A percentile compares a stretch with the other conserved stretches of the same genome.
phyloP scores from a whole-genome alignment of 2,329 filamentous ascomycete genomes.

The Knufia petricola region DNA sequence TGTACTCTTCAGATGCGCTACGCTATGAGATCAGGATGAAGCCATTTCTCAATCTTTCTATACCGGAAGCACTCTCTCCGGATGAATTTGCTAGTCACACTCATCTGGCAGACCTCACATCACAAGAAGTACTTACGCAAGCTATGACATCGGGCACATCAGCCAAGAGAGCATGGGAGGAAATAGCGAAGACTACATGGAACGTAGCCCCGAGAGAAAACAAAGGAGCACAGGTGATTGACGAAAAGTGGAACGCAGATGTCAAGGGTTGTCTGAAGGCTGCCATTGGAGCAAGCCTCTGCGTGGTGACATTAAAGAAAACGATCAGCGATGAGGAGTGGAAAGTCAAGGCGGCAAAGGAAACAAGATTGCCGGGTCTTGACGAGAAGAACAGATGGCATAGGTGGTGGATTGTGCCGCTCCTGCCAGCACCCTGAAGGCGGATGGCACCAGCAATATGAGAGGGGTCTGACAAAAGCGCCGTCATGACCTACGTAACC shows the following conservation, averaged over 20 bases:
- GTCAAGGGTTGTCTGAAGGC: constrained; percentile 55
- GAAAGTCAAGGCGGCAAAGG: constrained; percentile 16
- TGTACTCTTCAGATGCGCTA: constrained; percentile 56
- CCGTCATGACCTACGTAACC: no score
- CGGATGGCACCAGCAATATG: no score
- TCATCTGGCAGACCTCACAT: constrained; percentile 35
- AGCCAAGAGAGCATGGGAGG: constrained; percentile 36
- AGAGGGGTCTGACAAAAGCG: no score
- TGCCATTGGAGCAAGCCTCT: constrained; percentile 59
- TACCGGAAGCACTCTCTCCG: constrained; percentile 58
- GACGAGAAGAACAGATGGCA: constrained; percentile 7
- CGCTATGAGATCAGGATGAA: constrained; percentile 82
- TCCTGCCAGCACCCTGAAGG: neutral
- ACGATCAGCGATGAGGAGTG: constrained; percentile 34
- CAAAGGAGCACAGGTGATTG: constrained; percentile 38
- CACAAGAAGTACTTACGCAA: constrained; percentile 32
- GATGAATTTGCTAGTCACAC: constrained; percentile 47
- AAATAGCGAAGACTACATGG: constrained; percentile 31
- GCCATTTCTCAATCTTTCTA: constrained; percentile 60
- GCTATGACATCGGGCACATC: constrained; percentile 31
- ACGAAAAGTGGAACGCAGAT: constrained; percentile 53
- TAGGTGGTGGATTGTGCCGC: constrained; percentile 9
- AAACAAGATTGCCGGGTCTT: constrained; percentile 14
- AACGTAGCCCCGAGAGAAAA: constrained; percentile 18
- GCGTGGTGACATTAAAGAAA: constrained; percentile 42